Percentiles rank a stretch among this genome's conserved stretches.
phyloP scores from a whole-genome alignment of 179 eudicot species.

The Carnegiea gigantea region DNA sequence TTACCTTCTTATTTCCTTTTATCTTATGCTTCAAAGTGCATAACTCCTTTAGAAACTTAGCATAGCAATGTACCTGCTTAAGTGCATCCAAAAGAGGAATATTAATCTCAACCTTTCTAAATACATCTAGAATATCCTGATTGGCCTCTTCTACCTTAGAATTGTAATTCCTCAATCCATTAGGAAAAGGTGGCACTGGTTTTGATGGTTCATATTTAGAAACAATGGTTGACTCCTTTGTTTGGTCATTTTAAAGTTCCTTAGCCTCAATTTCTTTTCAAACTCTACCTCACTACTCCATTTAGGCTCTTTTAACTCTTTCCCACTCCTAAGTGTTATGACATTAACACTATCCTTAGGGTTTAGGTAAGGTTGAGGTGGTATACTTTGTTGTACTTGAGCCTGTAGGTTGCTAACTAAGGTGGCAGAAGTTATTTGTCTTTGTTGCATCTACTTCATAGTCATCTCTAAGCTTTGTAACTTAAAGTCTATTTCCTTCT shows the following conservation, averaged over 20 bases:
- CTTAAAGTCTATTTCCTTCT: too few relatives aligned
- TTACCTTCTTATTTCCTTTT: background rate
- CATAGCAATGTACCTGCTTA: background rate
- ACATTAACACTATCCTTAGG: background rate
- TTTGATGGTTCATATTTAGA: background rate
- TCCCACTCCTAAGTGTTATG: background rate
- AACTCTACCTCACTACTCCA: background rate
- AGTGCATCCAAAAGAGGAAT: background rate
- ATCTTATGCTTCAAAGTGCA: background rate
- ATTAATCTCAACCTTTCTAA: background rate
- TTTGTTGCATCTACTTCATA: too few relatives aligned
- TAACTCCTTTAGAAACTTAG: background rate
- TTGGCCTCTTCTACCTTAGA: background rate
- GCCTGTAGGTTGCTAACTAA: background rate
- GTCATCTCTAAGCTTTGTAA: too few relatives aligned
- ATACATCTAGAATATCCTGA: background rate
- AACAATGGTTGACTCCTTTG: background rate
- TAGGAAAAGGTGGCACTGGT: background rate
- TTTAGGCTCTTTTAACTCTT: background rate
- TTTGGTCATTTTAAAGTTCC: background rate
- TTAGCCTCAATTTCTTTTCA: background rate
- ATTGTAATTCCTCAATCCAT: background rate
- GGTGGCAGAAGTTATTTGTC: background rate
- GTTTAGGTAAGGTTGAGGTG: background rate
- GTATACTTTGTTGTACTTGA: background rate